Conservation (phyloP, 192 early-diverging fungal species). For the Podila verticillata region DNA sequence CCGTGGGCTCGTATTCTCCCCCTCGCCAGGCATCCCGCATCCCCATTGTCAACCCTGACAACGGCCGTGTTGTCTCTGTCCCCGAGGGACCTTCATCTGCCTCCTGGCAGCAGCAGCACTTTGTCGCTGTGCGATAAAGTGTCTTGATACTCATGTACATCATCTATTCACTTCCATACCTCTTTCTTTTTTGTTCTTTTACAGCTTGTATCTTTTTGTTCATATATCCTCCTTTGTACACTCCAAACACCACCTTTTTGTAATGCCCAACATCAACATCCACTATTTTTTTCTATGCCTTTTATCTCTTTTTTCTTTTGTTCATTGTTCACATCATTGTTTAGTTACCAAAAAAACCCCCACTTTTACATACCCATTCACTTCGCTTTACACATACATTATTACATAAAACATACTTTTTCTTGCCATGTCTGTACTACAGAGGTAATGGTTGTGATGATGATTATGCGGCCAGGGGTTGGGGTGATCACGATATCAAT, state of each 20-base stretch:
- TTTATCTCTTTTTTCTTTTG: too few species aligned
- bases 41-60: constrained; percentile 48
- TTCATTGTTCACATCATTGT: too few species aligned
- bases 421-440: too few species aligned
- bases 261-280: too few species aligned
- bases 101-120: constrained; percentile 46
- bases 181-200: neutral
- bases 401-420: too few species aligned
- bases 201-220: neutral
- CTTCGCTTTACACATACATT: too few species aligned
- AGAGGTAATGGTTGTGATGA: too few species aligned
- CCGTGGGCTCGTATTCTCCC: constrained; percentile 42
- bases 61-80: constrained; percentile 37
- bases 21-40: constrained; percentile 40
- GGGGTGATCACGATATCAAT: too few species aligned
- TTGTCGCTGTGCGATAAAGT: constrained; percentile 55
- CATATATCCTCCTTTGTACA: neutral
- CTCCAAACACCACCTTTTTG: neutral
- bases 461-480: too few species aligned
- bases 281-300: too few species aligned
- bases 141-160: neutral
- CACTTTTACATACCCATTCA: too few species aligned
- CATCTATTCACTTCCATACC: neutral
- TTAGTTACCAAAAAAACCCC: too few species aligned
- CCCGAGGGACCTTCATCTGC: constrained; percentile 25